Conservation (phyloP, 331 rosid species). For the Cucumis variabilis region DNA sequence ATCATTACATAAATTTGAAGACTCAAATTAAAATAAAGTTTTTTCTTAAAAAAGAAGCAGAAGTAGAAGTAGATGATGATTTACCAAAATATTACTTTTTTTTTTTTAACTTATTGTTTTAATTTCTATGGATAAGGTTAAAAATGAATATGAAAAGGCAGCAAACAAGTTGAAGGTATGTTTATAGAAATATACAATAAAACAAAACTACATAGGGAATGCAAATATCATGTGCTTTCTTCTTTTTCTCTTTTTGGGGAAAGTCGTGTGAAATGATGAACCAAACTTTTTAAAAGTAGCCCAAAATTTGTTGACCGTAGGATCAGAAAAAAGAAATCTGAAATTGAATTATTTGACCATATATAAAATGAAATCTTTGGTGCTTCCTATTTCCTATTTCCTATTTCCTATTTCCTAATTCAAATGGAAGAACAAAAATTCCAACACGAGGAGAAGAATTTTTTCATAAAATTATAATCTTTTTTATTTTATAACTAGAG, state of each 20-base stretch:
- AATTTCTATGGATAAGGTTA: too few species aligned
- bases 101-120: too few species aligned
- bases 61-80: too few species aligned
- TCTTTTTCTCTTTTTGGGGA: neutral
- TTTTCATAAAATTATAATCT: too few species aligned
- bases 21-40: too few species aligned
- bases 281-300: neutral
- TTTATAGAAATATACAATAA: neutral
- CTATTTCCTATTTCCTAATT: too few species aligned
- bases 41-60: too few species aligned
- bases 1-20: too few species aligned
- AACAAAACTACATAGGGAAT: neutral
- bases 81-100: too few species aligned
- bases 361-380: neutral
- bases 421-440: constrained; percentile 15
- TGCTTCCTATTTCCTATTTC: too few species aligned
- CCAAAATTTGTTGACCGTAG: neutral
- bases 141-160: neutral
- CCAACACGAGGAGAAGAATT: neutral
- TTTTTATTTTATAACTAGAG: too few species aligned
- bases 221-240: neutral
- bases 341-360: neutral
- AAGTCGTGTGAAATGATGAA: constrained; percentile 15
- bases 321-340: neutral
- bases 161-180: neutral